Conservation (phyloP, 345 rosid genomes). For the Boechera divaricarpa region DNA sequence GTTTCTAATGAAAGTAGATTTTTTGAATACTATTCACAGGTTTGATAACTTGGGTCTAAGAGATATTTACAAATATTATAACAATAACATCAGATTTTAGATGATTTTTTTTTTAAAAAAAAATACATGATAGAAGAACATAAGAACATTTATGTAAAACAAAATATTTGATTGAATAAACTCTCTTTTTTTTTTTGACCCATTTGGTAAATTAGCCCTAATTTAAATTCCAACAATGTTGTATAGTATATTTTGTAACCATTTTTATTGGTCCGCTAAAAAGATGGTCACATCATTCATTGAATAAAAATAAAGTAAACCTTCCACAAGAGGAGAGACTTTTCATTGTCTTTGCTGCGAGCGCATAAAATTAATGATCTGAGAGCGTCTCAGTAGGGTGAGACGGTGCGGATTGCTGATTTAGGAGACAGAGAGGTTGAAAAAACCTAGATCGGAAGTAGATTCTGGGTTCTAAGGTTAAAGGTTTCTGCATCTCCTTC, state of each 20-base stretch:
- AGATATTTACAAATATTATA: not conserved
- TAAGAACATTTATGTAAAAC: not conserved
- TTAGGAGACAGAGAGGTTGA: not conserved
- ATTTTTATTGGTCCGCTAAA: not conserved
- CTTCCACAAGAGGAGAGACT: constrained; percentile 21
- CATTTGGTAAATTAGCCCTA: not conserved
- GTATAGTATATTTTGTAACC: not conserved
- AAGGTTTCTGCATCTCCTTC: not conserved
- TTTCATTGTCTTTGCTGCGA: constrained; percentile 18
- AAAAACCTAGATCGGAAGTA: constrained; percentile 28
- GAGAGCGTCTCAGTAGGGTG: not conserved
- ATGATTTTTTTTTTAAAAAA: too few species aligned
- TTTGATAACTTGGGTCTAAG: not conserved
- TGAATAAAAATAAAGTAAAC: constrained; percentile 10
- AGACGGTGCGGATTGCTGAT: constrained; percentile 15
- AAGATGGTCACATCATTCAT: constrained; percentile 13
- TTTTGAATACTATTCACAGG: not conserved
- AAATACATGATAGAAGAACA: not conserved
- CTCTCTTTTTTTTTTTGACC: not conserved
- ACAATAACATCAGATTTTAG: not conserved
- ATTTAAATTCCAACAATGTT: not conserved
- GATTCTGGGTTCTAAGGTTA: constrained; percentile 21
- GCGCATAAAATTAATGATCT: not conserved
- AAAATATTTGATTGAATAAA: not conserved
- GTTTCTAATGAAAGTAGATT: not conserved